phyloP scores from a whole-genome alignment of 2,329 filamentous ascomycete genomes.

The Monosporascus sp. region DNA sequence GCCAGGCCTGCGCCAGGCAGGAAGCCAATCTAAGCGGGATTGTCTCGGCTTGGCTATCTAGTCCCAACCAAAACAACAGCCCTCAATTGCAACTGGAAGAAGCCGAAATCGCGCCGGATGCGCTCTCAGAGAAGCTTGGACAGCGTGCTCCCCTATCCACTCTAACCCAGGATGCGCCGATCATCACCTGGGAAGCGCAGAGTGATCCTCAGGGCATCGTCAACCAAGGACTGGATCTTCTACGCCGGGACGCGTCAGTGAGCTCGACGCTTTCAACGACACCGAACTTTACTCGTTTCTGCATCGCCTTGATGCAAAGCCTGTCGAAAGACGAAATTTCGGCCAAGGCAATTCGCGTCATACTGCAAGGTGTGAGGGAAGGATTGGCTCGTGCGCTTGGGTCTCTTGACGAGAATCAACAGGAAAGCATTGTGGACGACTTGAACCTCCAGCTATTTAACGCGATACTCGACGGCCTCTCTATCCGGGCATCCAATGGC shows the following conservation, averaged over 20 bases:
- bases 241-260: conserved; percentile 10
- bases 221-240: conserved; percentile 5
- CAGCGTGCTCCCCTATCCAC: too few relatives aligned
- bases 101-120: background rate
- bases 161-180: background rate
- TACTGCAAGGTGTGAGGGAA: conserved; percentile 12
- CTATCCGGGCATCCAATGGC: background rate
- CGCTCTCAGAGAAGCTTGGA: background rate
- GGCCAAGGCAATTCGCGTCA: conserved; percentile 9
- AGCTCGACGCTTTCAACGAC: background rate
- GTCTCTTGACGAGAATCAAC: background rate
- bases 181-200: conserved; percentile 6
- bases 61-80: too few relatives aligned
- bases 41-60: conserved; percentile 5
- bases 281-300: conserved; percentile 16
- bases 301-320: conserved; percentile 13
- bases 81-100: background rate
- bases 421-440: background rate
- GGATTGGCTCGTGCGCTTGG: conserved; percentile 3
- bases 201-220: conserved; percentile 10
- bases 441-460: conserved; percentile 8
- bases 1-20: background rate
- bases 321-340: conserved; percentile 9
- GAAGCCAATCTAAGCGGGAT: background rate
- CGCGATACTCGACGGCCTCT: conserved; percentile 19